phyloP scores from a whole-genome alignment of 495 filamentous ascomycete species.

The Aspergillus coremiiformis region DNA sequence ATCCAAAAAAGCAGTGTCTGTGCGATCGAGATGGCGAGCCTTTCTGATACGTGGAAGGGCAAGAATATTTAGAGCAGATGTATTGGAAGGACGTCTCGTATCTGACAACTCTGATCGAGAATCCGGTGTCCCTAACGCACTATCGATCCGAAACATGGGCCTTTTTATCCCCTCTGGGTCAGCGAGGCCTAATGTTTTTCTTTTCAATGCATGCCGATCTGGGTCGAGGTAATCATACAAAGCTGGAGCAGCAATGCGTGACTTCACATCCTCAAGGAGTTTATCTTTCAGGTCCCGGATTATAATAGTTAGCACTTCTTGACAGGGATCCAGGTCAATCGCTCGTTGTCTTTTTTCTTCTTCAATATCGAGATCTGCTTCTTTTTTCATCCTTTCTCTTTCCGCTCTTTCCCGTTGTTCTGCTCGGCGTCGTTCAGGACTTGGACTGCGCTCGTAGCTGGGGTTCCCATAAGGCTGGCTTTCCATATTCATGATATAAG shows the following conservation, averaged over 20 bases:
- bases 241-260: constrained; percentile 71
- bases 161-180: constrained; percentile 54
- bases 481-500: constrained; percentile 88
- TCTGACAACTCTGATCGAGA: constrained; percentile 41
- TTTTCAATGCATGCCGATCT: constrained; percentile 62
- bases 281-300: constrained; percentile 76
- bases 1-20: constrained; percentile 66
- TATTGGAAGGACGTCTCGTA: constrained; percentile 25
- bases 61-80: constrained; percentile 50
- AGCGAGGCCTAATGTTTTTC: constrained; percentile 67
- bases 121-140: constrained; percentile 57
- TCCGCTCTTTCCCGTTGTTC: constrained; percentile 52
- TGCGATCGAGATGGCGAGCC: constrained; percentile 49
- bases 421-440: constrained; percentile 42
- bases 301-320: constrained; percentile 68
- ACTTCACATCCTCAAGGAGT: constrained; percentile 76
- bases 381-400: constrained; percentile 50
- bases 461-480: constrained; percentile 64
- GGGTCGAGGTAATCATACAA: constrained; percentile 82
- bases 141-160: constrained; percentile 46
- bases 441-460: constrained; percentile 56
- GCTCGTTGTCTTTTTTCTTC: constrained; percentile 81
- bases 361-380: constrained; percentile 70
- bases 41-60: constrained; percentile 68
- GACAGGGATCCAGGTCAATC: constrained; percentile 76